phyloP scores from a whole-genome alignment of 179 eudicot species.

The Drosera spatulata region DNA sequence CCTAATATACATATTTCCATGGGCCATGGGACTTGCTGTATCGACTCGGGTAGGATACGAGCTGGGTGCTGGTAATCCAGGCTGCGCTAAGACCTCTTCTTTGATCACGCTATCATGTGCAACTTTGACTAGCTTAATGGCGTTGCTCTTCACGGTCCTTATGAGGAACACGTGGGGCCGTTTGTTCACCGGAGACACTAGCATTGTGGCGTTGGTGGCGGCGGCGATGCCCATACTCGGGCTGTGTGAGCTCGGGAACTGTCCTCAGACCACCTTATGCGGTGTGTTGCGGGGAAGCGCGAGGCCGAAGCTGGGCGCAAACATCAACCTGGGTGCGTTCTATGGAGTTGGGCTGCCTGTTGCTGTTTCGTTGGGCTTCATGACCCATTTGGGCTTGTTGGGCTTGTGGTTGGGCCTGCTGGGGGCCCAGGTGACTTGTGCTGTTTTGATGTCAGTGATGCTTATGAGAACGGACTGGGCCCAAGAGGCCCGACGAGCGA shows the following conservation, averaged over 20 bases:
- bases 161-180: constrained; percentile 53
- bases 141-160: constrained; percentile 34
- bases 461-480: constrained; percentile 42
- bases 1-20: constrained; percentile 51
- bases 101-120: constrained; percentile 40
- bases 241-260: constrained; percentile 60
- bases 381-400: constrained; percentile 33
- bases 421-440: constrained; percentile 53
- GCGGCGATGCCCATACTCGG: constrained; percentile 52
- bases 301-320: constrained; percentile 52
- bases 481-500: constrained; percentile 34
- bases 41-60: constrained; percentile 55
- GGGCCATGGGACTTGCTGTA: constrained; percentile 44
- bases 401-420: constrained; percentile 62
- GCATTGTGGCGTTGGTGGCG: constrained; percentile 36
- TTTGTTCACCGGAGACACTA: constrained; percentile 34
- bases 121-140: constrained; percentile 21
- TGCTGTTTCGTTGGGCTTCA: constrained; percentile 39
- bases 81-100: constrained; percentile 32
- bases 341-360: constrained; percentile 67
- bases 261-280: constrained; percentile 63
- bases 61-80: constrained; percentile 40
- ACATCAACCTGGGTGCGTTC: constrained; percentile 56
- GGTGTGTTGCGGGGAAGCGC: constrained; percentile 60
- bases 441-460: constrained; percentile 36